Conservation (phyloP, 2,329 filamentous ascomycete genomes). For the Hymenoscyphus fraxineus region DNA sequence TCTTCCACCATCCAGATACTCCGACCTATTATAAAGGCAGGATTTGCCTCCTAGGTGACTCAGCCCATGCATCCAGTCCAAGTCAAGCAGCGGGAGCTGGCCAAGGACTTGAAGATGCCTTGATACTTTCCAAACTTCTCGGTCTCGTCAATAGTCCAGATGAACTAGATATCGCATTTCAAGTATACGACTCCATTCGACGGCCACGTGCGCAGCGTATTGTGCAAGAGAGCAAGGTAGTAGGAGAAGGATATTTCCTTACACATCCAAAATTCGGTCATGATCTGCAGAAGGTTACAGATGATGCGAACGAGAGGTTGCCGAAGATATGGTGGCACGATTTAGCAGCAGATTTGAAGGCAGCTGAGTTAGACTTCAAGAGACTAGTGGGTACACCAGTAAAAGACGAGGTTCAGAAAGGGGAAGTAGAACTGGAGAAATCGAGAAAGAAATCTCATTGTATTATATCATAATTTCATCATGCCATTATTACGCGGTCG, state of each 20-base stretch:
- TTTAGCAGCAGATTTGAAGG: conserved; percentile 34
- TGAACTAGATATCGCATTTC: conserved; percentile 42
- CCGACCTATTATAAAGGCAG: conserved; percentile 39
- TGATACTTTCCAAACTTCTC: conserved; percentile 42
- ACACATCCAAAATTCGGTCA: conserved; percentile 36
- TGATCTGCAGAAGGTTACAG: conserved; percentile 36
- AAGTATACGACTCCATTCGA: conserved; percentile 45
- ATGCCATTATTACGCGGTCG: background rate
- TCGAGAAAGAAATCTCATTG: conserved; percentile 1
- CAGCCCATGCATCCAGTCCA: conserved; percentile 57
- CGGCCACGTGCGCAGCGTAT: conserved; percentile 26
- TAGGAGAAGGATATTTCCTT: conserved; percentile 39
- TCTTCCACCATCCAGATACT: conserved; percentile 33
- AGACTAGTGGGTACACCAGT: background rate
- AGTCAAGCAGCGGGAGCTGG: conserved; percentile 55
- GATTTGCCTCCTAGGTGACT: conserved; percentile 53
- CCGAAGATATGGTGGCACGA: conserved; percentile 35
- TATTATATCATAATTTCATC: conserved; percentile 1
- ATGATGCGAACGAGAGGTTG: conserved; percentile 34
- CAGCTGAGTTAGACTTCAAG: conserved; percentile 35
- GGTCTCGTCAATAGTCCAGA: conserved; percentile 34
- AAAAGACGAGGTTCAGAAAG: background rate
- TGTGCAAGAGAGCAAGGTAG: conserved; percentile 16
- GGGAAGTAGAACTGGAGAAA: background rate
- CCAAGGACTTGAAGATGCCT: conserved; percentile 51